Evolutionary conservation across 1,139 yeast species (phyloP).

Genomic region (Blastobotrys persicus): DNA sequence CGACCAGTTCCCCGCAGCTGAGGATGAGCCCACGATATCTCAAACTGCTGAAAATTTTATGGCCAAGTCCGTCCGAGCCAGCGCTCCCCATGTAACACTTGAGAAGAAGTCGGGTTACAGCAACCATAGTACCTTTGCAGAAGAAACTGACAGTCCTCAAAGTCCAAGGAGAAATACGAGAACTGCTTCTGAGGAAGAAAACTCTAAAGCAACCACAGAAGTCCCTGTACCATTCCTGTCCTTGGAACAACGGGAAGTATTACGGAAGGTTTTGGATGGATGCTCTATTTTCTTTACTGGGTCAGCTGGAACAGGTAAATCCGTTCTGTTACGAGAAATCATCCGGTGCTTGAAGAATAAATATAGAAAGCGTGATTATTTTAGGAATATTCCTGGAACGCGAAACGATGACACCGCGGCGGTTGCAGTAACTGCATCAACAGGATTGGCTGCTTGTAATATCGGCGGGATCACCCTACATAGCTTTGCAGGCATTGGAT

Average conservation of each 20-base stretch:
- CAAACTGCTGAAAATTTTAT: not conserved
- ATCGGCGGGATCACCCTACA: slow-evolving; percentile 86
- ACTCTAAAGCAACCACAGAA: not conserved
- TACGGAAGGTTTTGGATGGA: slow-evolving; percentile 57
- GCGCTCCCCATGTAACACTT: no score
- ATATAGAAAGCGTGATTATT: slow-evolving; percentile 23
- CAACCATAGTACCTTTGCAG: no score
- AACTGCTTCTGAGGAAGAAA: not conserved
- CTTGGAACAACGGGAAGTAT: slow-evolving; percentile 68
- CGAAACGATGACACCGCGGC: slow-evolving; percentile 22
- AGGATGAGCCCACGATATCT: not conserved
- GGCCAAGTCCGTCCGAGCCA: no score
- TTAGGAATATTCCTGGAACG: slow-evolving; percentile 2
- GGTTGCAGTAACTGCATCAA: slow-evolving; percentile 87
- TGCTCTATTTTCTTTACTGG: slow-evolving; percentile 47
- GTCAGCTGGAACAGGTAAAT: slow-evolving; percentile 35
- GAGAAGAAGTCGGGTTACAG: no score
- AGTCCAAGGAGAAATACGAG: slow-evolving; percentile 8
- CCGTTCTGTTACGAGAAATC: slow-evolving; percentile 52
- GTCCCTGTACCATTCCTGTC: slow-evolving; percentile 40
- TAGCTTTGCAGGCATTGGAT: slow-evolving; percentile 74
- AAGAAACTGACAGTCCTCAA: no score
- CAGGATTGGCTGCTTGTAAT: slow-evolving; percentile 88
- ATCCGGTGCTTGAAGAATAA: slow-evolving; percentile 57
- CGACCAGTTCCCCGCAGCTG: not conserved